A percentile compares a stretch with the other conserved stretches of the same genome.
Conservation (phyloP, 768 basidiomycete species). For the Xerocomus spinulosus region DNA sequence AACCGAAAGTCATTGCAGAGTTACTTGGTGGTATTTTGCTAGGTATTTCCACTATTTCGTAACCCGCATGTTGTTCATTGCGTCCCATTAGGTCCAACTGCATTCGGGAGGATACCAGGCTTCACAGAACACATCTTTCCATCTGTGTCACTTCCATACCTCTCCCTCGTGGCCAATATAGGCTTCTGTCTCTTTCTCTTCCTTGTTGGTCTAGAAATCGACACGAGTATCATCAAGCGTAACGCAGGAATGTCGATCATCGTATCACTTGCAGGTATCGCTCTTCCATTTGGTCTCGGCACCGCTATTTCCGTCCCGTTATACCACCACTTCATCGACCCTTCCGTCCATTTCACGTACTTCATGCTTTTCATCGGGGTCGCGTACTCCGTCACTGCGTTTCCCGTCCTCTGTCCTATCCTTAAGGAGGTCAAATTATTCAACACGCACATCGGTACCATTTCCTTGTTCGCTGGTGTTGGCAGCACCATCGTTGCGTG, state of each 20-base stretch:
- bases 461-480: constrained; percentile 91
- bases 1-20: constrained; percentile 83
- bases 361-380: constrained; percentile 95
- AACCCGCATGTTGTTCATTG: not conserved
- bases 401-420: constrained; percentile 83
- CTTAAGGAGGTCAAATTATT: constrained; percentile 86
- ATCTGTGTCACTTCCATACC: constrained; percentile 58
- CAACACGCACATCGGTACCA: constrained; percentile 86
- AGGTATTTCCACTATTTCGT: constrained; percentile 45
- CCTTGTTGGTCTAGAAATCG: constrained; percentile 90
- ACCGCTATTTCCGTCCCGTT: constrained; percentile 60
- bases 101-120: constrained; percentile 77
- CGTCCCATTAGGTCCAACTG: constrained; percentile 38
- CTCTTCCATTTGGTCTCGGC: constrained; percentile 84
- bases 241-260: constrained; percentile 62
- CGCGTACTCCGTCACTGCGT: constrained; percentile 83
- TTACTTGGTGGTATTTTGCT: constrained; percentile 86
- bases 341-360: constrained; percentile 66
- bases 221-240: constrained; percentile 67
- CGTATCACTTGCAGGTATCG: constrained; percentile 79
- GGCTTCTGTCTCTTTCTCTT: constrained; percentile 87
- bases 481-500: constrained; percentile 85
- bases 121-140: constrained; percentile 89
- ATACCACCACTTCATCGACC: constrained; percentile 53
- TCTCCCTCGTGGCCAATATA: constrained; percentile 84